Percentiles rank a stretch among this genome's conserved stretches.
phyloP scores from a whole-genome alignment of 805 yeast genomes.

The Schwanniomyces yamadae region DNA sequence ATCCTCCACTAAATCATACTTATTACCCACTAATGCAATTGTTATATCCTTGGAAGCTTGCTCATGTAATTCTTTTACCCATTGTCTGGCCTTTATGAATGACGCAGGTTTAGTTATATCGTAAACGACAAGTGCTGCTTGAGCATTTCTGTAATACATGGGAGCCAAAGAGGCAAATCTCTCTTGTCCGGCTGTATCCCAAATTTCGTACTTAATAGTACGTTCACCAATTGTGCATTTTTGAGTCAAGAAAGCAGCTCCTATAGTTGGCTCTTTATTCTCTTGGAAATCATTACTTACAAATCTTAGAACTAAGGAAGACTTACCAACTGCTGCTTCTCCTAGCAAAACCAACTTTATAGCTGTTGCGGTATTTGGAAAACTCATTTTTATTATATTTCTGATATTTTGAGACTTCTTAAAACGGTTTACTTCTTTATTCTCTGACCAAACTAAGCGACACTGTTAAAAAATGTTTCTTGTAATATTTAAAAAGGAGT shows the following conservation, averaged over 20 bases:
- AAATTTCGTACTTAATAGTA: constrained; percentile 87
- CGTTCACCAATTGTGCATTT: constrained; percentile 83
- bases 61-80: constrained; percentile 95
- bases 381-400: constrained; percentile 16
- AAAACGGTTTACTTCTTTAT: too few relatives aligned
- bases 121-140: constrained; percentile 93
- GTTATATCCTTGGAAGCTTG: constrained; percentile 91
- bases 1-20: constrained; percentile 71
- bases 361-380: constrained; percentile 52
- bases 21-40: constrained; percentile 93
- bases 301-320: constrained; percentile 86
- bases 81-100: constrained; percentile 93
- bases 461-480: too few relatives aligned
- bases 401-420: too few relatives aligned
- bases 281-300: constrained; percentile 96
- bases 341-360: constrained; percentile 91
- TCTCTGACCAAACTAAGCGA: too few relatives aligned
- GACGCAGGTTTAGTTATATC: constrained; percentile 94
- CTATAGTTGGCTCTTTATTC: constrained; percentile 96
- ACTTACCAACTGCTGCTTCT: constrained; percentile 97
- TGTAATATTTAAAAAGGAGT: too few relatives aligned
- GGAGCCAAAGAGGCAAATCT: constrained; percentile 95
- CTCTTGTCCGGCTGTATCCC: constrained; percentile 99
- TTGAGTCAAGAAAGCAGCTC: constrained; percentile 96
- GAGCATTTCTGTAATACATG: constrained; percentile 96